phyloP scores from a whole-genome alignment of 208 protist genomes.

The Trypanosoma boissoni region DNA sequence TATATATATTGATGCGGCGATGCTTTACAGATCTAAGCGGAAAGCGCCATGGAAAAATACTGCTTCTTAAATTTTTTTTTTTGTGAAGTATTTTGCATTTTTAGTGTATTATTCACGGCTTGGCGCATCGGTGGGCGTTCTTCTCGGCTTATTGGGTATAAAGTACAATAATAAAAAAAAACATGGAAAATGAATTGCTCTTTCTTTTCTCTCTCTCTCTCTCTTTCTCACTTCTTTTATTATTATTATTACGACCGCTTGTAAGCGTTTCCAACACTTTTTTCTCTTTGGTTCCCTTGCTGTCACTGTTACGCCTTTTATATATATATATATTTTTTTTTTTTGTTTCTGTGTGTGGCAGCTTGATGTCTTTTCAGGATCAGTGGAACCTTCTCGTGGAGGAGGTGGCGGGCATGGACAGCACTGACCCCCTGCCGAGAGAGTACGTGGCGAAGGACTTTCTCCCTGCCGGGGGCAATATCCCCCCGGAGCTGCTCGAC shows the following conservation, averaged over 20 bases:
- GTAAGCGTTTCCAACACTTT: no score
- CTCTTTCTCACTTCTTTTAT: constrained; percentile 8
- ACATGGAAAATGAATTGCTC: not conserved
- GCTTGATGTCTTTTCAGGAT: constrained; percentile 25
- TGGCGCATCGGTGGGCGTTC: no score
- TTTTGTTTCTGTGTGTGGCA: not conserved
- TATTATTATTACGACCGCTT: no score
- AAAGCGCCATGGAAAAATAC: no score
- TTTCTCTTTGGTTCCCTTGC: no score
- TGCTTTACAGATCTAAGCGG: no score
- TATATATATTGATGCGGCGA: no score
- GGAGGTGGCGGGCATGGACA: constrained; percentile 49
- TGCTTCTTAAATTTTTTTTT: not conserved
- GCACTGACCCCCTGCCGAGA: constrained; percentile 40
- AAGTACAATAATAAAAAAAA: no score
- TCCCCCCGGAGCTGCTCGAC: constrained; percentile 35
- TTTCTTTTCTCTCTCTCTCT: not conserved
- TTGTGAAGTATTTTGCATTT: not conserved
- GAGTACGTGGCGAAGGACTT: constrained; percentile 33
- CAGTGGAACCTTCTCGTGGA: constrained; percentile 48
- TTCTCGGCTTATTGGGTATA: no score
- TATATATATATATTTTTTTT: no score
- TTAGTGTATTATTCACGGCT: constrained; percentile 2
- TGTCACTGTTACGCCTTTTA: no score
- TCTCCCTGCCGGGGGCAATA: constrained; percentile 23